Evolutionary conservation across 2,329 filamentous ascomycete genomes (phyloP).

Genomic region (Hypoxylon sp.): DNA sequence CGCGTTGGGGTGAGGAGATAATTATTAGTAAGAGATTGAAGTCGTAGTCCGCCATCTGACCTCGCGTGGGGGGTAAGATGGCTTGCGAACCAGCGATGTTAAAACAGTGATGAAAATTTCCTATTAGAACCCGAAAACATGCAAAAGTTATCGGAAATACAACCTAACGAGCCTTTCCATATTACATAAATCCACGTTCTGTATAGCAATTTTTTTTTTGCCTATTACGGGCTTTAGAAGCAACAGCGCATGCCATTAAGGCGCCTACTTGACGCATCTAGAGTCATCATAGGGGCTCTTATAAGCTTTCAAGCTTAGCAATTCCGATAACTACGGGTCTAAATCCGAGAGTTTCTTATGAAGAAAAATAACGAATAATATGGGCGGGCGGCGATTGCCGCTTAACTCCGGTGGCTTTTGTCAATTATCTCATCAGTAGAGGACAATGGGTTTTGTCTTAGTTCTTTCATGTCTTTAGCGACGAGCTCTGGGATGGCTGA

Average conservation of each 20-base stretch:
- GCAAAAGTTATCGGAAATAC: no score
- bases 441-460: no score
- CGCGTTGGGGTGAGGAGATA: slow-evolving; percentile 11
- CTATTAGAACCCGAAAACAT: no score
- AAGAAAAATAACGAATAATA: neutral
- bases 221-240: no score
- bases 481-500: slow-evolving; percentile 6
- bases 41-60: slow-evolving; percentile 16
- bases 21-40: slow-evolving; percentile 32
- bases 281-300: no score
- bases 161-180: neutral
- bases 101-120: neutral
- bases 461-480: neutral
- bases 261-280: no score
- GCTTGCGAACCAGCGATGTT: slow-evolving; percentile 2
- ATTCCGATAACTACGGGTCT: no score
- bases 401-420: slow-evolving; percentile 21
- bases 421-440: neutral
- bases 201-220: no score
- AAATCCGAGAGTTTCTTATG: no score
- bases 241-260: no score
- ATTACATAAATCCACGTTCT: no score
- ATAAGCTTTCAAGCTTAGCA: no score
- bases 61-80: slow-evolving; percentile 20
- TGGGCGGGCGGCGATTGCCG: slow-evolving; percentile 10